A percentile compares a stretch with the other conserved stretches of the same genome.
Conservation (phyloP, 2,329 filamentous ascomycete species). For the Zasmidium citrigriseum region DNA sequence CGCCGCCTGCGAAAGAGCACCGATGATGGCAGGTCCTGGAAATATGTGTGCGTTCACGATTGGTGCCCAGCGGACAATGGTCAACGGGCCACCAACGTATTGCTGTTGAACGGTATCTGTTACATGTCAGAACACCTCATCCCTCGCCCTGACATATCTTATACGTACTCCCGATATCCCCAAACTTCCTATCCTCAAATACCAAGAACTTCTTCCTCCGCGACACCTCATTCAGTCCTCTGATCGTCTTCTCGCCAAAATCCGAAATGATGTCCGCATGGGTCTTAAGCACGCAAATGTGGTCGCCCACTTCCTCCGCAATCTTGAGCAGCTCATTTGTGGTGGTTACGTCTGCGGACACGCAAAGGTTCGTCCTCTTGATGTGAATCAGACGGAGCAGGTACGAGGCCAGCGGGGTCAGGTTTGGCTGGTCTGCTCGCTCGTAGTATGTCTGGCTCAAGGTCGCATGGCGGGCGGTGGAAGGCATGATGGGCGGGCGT, state of each 20-base stretch:
- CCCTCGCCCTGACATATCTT: not conserved
- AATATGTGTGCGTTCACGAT: conserved; percentile 57
- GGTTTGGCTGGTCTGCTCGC: conserved; percentile 45
- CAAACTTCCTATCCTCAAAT: conserved; percentile 59
- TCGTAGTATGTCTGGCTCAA: conserved; percentile 46
- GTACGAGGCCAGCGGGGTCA: conserved; percentile 49
- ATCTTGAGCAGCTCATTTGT: conserved; percentile 57
- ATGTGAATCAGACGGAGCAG: conserved; percentile 51
- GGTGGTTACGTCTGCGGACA: conserved; percentile 60
- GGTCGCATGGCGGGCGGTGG: conserved; percentile 38
- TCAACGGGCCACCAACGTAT: conserved; percentile 53
- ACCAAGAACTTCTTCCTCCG: conserved; percentile 53
- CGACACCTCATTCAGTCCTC: conserved; percentile 50
- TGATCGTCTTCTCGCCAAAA: conserved; percentile 58
- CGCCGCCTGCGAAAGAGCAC: conserved; percentile 52
- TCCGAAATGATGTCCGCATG: conserved; percentile 64
- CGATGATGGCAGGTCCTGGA: conserved; percentile 54
- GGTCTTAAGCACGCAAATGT: conserved; percentile 62
- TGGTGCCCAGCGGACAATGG: conserved; percentile 55
- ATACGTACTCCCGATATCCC: conserved; percentile 55
- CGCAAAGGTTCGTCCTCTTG: conserved; percentile 54
- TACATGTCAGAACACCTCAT: conserved; percentile 5
- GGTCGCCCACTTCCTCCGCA: conserved; percentile 60
- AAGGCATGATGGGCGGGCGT: conserved; percentile 16
- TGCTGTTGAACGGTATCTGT: conserved; percentile 57